Conservation (phyloP, 106 monocot genomes). For the Vanilla planifolia region DNA sequence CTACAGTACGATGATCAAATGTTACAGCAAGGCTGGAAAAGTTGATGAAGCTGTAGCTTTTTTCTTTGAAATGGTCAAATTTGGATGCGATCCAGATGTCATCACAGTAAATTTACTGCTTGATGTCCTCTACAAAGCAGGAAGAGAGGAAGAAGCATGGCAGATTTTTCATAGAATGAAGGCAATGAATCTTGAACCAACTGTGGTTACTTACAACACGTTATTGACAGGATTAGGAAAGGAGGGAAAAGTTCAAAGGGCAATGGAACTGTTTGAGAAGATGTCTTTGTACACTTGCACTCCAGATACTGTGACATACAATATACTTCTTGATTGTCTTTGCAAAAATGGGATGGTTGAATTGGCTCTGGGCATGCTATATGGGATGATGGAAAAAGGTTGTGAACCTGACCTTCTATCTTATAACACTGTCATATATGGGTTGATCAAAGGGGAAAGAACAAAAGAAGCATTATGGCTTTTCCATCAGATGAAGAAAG, state of each 20-base stretch:
- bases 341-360: conserved; percentile 69
- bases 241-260: conserved; percentile 51
- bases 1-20: conserved; percentile 90
- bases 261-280: conserved; percentile 44
- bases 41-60: conserved; percentile 53
- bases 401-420: conserved; percentile 70
- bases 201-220: conserved; percentile 80
- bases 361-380: conserved; percentile 56
- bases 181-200: conserved; percentile 61
- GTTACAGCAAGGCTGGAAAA: conserved; percentile 67
- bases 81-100: conserved; percentile 48
- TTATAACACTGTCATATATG: conserved; percentile 81
- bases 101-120: conserved; percentile 76
- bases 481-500: conserved; percentile 83
- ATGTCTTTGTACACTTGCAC: conserved; percentile 41
- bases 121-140: conserved; percentile 74
- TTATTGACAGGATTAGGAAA: conserved; percentile 68
- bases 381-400: conserved; percentile 44
- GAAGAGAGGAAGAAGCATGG: conserved; percentile 78
- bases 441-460: conserved; percentile 64
- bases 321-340: conserved; percentile 73
- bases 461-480: conserved; percentile 66
- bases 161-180: conserved; percentile 54
- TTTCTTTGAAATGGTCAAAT: conserved; percentile 55
- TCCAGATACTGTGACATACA: conserved; percentile 80